Conservation (phyloP, 148 eudicot species). For the Pouteria glomerata region DNA sequence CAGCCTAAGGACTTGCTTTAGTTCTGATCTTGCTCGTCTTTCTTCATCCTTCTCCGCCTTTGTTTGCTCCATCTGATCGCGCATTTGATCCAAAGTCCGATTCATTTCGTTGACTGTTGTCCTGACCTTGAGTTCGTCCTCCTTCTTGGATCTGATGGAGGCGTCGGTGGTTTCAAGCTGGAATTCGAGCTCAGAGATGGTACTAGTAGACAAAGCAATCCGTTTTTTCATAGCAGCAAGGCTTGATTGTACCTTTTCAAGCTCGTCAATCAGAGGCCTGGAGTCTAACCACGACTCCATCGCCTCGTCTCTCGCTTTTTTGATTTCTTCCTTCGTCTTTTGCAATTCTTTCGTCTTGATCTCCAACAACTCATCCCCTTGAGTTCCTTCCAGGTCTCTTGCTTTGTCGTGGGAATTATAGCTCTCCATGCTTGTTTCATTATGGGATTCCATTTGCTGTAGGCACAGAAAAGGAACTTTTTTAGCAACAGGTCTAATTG, state of each 20-base stretch:
- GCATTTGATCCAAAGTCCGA: slow-evolving; percentile 14
- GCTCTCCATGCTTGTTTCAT: not conserved
- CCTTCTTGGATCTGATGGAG: slow-evolving; percentile 18
- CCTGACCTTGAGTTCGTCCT: slow-evolving; percentile 23
- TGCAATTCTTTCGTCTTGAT: slow-evolving; percentile 9
- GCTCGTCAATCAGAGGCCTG: slow-evolving; percentile 31
- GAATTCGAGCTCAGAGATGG: slow-evolving; percentile 21
- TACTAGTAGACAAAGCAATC: not conserved
- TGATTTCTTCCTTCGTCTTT: slow-evolving; percentile 20
- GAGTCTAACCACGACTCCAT: slow-evolving; percentile 25
- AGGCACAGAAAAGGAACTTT: not conserved
- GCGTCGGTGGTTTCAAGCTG: slow-evolving; percentile 11
- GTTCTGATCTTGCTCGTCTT: slow-evolving; percentile 14
- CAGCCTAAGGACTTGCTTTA: slow-evolving; percentile 22
- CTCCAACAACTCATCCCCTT: not conserved
- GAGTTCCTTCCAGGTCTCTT: not conserved
- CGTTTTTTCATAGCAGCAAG: slow-evolving; percentile 12
- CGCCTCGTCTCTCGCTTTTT: slow-evolving; percentile 17
- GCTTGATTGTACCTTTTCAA: slow-evolving; percentile 21
- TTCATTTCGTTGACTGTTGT: slow-evolving; percentile 10
- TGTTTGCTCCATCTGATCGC: slow-evolving; percentile 24
- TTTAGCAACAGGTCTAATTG: not conserved
- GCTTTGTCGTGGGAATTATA: not conserved
- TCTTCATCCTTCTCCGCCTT: slow-evolving; percentile 19
- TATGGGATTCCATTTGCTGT: not conserved